Evolutionary conservation across 1,284 basidiomycete species (phyloP), one percentile per base, ranked within the genome.

Genomic region (Sutorius eximius): DNA sequence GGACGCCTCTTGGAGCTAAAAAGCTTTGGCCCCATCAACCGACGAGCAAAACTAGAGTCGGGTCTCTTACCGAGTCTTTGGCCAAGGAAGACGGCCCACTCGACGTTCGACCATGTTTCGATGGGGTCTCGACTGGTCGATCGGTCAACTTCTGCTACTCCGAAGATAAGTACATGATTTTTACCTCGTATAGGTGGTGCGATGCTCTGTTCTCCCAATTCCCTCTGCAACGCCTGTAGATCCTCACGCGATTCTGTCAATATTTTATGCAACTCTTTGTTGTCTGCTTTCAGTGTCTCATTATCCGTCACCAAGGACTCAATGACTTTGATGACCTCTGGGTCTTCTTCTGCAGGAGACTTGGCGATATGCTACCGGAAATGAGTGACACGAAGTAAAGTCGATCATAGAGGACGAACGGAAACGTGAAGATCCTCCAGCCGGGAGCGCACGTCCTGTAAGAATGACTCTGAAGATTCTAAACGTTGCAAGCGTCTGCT

Each of bases 271-370:
- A 95, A 72, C 66, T 95, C 91, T 5, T 82, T 79, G 54, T 91
- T 91, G 63, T 93, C 91, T 32, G 83, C 83, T 70, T 91, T 91
- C 55, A 95, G 73, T 29, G 79, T 78, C 60, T 94, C 89, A 63
- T 94, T 95, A 65, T 92, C 88, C 30, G 85, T 83, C 10, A 94
- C 91, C 15, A 95, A 76, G 13, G 87, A 85, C 67, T 93, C 90
- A 9, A 95, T 75, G 7, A 93, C 83, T 54, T 81, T 77, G 33
- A 79, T 83, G 13, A 89, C 72, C 65, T 89, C 87, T 16, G 77
- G 70, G 54, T 84, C 77, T 38, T 83, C 82, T 27, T 71, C 64
- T 36, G 75, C 62, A 16, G 75, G 64, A 10, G 77, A 71, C 44
- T 73, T 71, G 13, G 78, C 75, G 12, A 77, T 59, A 67, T 82